Evolutionary conservation across 192 early-diverging fungal species (phyloP).

Genomic region (Radiomyces spectabilis): DNA sequence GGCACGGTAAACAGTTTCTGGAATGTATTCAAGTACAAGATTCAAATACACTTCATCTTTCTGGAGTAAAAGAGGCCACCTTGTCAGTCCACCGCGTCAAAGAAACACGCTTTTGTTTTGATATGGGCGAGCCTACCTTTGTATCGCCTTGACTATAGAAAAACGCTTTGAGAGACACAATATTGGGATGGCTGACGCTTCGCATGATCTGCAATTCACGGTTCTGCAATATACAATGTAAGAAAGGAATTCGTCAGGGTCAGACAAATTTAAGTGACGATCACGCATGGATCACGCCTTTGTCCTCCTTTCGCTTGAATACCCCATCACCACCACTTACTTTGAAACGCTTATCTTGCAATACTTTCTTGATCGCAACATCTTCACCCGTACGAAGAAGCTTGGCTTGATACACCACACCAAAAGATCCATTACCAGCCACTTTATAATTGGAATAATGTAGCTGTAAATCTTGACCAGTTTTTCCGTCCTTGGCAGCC

Average conservation of each 20-base stretch:
- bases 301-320: not conserved
- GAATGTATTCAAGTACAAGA: constrained; percentile 90
- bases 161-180: constrained; percentile 82
- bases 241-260: not conserved
- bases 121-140: constrained; percentile 36
- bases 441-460: constrained; percentile 90
- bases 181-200: constrained; percentile 86
- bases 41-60: constrained; percentile 96
- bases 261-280: no score
- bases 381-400: constrained; percentile 72
- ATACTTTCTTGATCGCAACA: constrained; percentile 95
- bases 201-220: constrained; percentile 91
- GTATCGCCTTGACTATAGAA: constrained; percentile 92
- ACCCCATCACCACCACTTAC: constrained; percentile 30
- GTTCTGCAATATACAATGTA: constrained; percentile 45
- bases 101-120: not conserved
- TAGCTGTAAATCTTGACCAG: constrained; percentile 79
- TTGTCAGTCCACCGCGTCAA: not conserved
- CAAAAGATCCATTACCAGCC: constrained; percentile 96
- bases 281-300: no score
- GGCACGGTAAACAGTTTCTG: constrained; percentile 93
- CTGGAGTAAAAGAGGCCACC: constrained; percentile 14
- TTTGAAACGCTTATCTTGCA: constrained; percentile 98
- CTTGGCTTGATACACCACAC: constrained; percentile 97
- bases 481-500: constrained; percentile 85